phyloP scores from a whole-genome alignment of 2,329 filamentous ascomycete genomes.

The Ceratocystis harringtonii region DNA sequence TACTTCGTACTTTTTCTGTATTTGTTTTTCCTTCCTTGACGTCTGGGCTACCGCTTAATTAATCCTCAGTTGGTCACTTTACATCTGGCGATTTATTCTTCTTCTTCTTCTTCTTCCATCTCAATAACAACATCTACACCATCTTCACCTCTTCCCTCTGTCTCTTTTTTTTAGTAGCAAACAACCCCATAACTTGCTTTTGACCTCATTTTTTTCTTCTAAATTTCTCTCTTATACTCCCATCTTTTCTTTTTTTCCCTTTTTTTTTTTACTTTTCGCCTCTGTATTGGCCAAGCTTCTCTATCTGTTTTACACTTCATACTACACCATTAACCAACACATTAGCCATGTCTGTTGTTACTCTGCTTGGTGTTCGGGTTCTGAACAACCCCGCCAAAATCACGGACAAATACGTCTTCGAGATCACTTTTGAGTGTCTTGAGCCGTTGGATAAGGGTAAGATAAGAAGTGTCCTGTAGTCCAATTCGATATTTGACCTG shows the following conservation, averaged over 20 bases:
- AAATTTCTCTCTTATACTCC: not conserved
- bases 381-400: slow-evolving; percentile 95
- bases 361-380: slow-evolving; percentile 86
- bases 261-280: not conserved
- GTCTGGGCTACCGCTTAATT: not conserved
- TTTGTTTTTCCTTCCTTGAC: slow-evolving; percentile 1
- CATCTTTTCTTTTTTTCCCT: slow-evolving; percentile 7
- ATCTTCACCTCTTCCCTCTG: not conserved
- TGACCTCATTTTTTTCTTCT: too few relatives aligned
- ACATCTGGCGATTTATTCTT: not conserved
- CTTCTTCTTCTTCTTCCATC: slow-evolving; percentile 11
- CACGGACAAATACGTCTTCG: slow-evolving; percentile 83
- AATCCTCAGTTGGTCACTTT: not conserved
- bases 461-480: slow-evolving; percentile 16
- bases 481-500: not conserved
- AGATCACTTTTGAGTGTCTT: slow-evolving; percentile 97
- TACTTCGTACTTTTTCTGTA: not conserved
- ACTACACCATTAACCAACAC: slow-evolving; percentile 4
- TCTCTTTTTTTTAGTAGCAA: too few relatives aligned
- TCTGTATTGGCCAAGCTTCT: not conserved
- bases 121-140: not conserved
- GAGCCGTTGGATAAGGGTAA: slow-evolving; percentile 85
- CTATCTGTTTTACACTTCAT: slow-evolving; percentile 9
- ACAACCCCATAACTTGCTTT: too few relatives aligned
- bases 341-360: slow-evolving; percentile 74